Base-by-base conservation (phyloP, 768 basidiomycete species). In the Mycena indigotica region DNA sequence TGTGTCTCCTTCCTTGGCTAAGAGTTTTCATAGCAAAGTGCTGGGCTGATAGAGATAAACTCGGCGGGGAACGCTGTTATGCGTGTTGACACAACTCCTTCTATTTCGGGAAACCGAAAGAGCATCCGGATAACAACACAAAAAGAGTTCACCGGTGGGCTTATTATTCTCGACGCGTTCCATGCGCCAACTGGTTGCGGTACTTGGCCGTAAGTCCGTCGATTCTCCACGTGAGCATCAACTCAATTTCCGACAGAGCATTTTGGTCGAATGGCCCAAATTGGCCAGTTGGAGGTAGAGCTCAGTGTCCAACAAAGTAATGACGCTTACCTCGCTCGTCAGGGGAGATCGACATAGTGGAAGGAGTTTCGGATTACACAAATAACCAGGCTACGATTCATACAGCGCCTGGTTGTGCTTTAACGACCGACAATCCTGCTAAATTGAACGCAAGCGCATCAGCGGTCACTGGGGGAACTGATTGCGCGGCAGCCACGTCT, bases 341-440 rank as follows among this genome's bases (percentile, higher is more conserved):
- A 13, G 15, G 16, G n/a, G 32, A 39, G 16, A 93, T 93, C 29
- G 91, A 93, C 69, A 92, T 93, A 62, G 70, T 93, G 15, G 92
- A 93, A 71, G 92, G 91, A 23, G 88, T 94, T 17, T 82, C 89
- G 63, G 82, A 91, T 64, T 89, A 91, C 68, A 89, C 87, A 26
- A 81, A 84, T 63, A 88, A 92, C 69, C 91, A 93, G 70, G 87
- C 87, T 15, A 93, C 91, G 13, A 81, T 94, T 39, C 92, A 94
- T 68, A 92, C 91, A 5, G 78, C 78, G 55, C 70, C 80, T 39
- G 93, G 91, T 5, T 94, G 92, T 69, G 76, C 74, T 5, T 74
- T 94, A 45, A 63, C 86, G 12, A 78, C 80, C 15, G 70, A 77
- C 32, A 77, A 75, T 65, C 67, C 79, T 10, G 72, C 73, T 32